A percentile compares a stretch with the other conserved stretches of the same genome.
Conservation (phyloP, 2,329 filamentous ascomycete species). For the Zasmidium citrigriseum region DNA sequence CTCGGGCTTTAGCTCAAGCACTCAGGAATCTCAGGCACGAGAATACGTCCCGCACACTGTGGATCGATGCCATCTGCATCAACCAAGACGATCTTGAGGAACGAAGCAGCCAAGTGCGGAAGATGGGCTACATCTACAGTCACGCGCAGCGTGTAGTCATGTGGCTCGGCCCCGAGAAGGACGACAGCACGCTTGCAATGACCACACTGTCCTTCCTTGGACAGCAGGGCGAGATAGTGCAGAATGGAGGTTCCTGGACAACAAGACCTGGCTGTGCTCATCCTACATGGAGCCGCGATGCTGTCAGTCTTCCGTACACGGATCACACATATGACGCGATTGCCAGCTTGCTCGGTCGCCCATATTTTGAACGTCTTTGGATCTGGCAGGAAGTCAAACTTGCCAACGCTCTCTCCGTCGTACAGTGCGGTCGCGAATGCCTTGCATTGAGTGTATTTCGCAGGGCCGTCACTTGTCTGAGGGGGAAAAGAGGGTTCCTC, state of each 20-base stretch:
- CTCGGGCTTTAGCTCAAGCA: no score
- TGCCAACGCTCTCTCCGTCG: background rate
- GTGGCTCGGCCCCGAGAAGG: slow-evolving; percentile 8
- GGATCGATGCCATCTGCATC: slow-evolving; percentile 10
- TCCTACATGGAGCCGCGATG: background rate
- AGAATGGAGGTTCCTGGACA: background rate
- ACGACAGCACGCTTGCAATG: background rate
- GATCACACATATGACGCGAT: background rate
- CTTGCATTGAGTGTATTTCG: background rate
- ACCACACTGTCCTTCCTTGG: background rate
- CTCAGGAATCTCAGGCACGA: background rate
- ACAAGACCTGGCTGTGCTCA: background rate
- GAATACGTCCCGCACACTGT: background rate
- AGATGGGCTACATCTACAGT: slow-evolving; percentile 18
- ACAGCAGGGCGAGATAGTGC: background rate
- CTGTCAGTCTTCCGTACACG: background rate
- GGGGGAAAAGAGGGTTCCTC: background rate
- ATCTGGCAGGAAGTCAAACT: background rate
- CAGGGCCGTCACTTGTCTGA: background rate
- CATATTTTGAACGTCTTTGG: background rate
- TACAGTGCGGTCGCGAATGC: background rate
- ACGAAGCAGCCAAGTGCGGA: slow-evolving; percentile 10
- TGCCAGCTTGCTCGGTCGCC: background rate
- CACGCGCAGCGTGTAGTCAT: slow-evolving; percentile 4
- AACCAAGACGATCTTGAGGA: slow-evolving; percentile 17